A percentile compares a stretch with the other conserved stretches of the same genome.
phyloP scores from a whole-genome alignment of 2,329 filamentous ascomycete species.

The Aaosphaeria arxii region DNA sequence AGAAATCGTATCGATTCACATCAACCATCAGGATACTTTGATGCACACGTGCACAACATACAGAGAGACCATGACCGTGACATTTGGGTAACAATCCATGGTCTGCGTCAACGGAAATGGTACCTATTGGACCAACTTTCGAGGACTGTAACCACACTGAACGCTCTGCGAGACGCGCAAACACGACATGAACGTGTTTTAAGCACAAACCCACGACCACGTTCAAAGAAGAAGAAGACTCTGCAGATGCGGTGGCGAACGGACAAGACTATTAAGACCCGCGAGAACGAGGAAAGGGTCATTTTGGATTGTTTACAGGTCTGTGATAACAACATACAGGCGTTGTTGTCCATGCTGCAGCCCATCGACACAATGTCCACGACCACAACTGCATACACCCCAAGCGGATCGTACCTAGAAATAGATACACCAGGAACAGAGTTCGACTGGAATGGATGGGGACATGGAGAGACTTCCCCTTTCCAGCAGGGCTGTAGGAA shows the following conservation, averaged over 20 bases:
- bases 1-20: conserved; percentile 2
- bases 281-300: conserved; percentile 27
- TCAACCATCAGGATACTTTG: conserved; percentile 8
- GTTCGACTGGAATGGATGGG: conserved; percentile 27
- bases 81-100: conserved; percentile 11
- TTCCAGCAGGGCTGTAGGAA: conserved; percentile 15
- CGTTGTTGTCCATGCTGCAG: conserved; percentile 16
- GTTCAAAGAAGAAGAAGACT: conserved; percentile 29
- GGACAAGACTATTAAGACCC: conserved; percentile 28
- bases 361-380: conserved; percentile 7
- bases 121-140: conserved; percentile 26
- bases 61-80: conserved; percentile 5
- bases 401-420: conserved; percentile 7
- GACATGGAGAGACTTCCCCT: conserved; percentile 12
- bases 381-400: conserved; percentile 7
- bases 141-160: conserved; percentile 29
- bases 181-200: conserved; percentile 21
- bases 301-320: conserved; percentile 29
- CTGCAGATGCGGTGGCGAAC: conserved; percentile 25
- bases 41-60: conserved; percentile 7
- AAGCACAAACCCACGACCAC: conserved; percentile 8
- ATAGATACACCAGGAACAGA: conserved; percentile 17
- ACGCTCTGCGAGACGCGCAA: conserved; percentile 29
- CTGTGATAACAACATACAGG: conserved; percentile 28
- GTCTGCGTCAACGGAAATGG: conserved; percentile 17